phyloP scores from a whole-genome alignment of 345 rosid species.

The Geranium brycei region DNA sequence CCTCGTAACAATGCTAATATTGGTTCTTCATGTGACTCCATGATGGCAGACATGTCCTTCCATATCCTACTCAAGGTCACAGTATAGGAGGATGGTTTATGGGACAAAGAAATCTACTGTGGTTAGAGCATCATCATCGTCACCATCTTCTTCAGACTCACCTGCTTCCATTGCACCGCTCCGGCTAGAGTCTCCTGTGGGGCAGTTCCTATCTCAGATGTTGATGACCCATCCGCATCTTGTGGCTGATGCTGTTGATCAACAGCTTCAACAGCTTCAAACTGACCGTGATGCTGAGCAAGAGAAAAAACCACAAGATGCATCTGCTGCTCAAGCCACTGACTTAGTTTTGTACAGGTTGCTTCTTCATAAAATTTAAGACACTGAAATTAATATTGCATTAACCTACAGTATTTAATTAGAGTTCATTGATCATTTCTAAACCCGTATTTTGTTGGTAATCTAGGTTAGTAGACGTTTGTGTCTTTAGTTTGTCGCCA shows the following conservation, averaged over 20 bases:
- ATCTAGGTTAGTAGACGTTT: not conserved
- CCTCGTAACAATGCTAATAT: not conserved
- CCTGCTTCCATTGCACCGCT: conserved; percentile 60
- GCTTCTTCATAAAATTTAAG: conserved; percentile 3
- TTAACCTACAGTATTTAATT: too few relatives aligned
- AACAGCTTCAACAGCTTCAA: conserved; percentile 90
- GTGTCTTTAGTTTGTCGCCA: too few relatives aligned
- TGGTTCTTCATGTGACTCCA: conserved; percentile 7
- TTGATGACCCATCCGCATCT: conserved; percentile 84
- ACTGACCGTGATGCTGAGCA: conserved; percentile 67
- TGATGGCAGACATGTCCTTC: conserved; percentile 24
- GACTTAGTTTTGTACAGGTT: conserved; percentile 80
- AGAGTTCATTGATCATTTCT: too few relatives aligned
- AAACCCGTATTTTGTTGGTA: not conserved
- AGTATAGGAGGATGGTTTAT: conserved; percentile 14
- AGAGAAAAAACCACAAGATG: conserved; percentile 32
- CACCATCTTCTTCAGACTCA: conserved; percentile 35
- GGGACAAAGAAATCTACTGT: conserved; percentile 30
- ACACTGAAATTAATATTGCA: too few relatives aligned
- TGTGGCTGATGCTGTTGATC: conserved; percentile 87
- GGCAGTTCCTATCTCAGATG: conserved; percentile 81
- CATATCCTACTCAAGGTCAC: conserved; percentile 18
- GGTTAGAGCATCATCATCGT: conserved; percentile 37
- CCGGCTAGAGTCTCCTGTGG: conserved; percentile 75
- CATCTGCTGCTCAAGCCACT: conserved; percentile 43